phyloP scores from a whole-genome alignment of 2,329 filamentous ascomycete species.

The Chrysosphaeria jannelii region DNA sequence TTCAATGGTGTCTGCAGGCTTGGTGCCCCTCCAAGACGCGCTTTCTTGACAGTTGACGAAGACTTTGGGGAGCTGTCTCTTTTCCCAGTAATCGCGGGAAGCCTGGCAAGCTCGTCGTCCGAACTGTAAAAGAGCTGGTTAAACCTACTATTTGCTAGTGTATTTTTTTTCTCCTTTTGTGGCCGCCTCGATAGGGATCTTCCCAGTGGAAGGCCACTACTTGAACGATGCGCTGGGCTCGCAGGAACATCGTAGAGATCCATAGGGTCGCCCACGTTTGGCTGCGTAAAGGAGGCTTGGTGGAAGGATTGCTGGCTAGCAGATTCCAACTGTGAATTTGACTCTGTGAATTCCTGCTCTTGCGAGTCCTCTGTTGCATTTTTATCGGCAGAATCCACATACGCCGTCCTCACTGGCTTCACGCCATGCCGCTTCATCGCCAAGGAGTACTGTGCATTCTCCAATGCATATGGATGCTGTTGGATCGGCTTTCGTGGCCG shows the following conservation, averaged over 20 bases:
- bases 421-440: conserved; percentile 22
- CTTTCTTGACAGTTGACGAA: no score
- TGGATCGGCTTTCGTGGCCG: conserved; percentile 29
- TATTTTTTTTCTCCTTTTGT: no score
- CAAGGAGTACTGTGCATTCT: conserved; percentile 22
- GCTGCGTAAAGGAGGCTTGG: not conserved
- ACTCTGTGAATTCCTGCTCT: conserved; percentile 17
- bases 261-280: not conserved
- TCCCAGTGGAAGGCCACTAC: no score
- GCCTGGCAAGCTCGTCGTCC: no score
- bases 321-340: conserved; percentile 17
- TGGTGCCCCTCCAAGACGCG: no score
- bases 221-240: conserved; percentile 1
- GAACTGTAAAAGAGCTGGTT: no score
- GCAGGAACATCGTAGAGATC: conserved; percentile 2
- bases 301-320: not conserved
- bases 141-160: no score
- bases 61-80: no score
- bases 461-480: conserved; percentile 25
- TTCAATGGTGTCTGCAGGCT: no score
- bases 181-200: no score
- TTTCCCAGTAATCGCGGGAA: no score
- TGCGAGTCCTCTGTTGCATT: conserved; percentile 12
- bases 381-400: conserved; percentile 7
- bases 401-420: conserved; percentile 16